A percentile compares a stretch with the other conserved stretches of the same genome.
These are phyloP conservation scores for Nakazawaea laoshanensis DNA, from an alignment of 805 yeast genomes.

Conservation along the genomic window DNA sequence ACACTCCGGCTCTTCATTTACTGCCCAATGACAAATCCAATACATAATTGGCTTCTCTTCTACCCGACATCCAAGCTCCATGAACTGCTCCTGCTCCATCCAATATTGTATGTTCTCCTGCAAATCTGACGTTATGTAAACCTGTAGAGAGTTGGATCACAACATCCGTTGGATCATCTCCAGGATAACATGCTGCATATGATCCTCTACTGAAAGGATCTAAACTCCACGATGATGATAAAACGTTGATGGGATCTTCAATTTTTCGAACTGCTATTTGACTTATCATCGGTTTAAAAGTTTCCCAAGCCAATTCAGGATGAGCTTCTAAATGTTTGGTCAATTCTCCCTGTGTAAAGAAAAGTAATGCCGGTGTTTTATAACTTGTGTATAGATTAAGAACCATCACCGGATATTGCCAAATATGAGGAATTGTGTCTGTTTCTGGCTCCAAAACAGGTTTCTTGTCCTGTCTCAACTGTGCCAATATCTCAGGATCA, in stretches of 20 bases:
- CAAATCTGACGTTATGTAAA: slow-evolving; percentile 58
- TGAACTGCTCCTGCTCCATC: slow-evolving; percentile 92
- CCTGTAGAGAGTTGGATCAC: slow-evolving; percentile 58
- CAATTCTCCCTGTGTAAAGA: slow-evolving; percentile 64
- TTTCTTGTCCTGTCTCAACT: slow-evolving; percentile 8
- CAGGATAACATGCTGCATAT: slow-evolving; percentile 62
- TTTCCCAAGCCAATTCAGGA: slow-evolving; percentile 47
- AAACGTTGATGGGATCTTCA: slow-evolving; percentile 26
- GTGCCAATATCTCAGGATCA: slow-evolving; percentile 14
- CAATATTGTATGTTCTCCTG: slow-evolving; percentile 82
- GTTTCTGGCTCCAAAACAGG: background rate
- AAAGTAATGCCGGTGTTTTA: slow-evolving; percentile 45
- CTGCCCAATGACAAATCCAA: slow-evolving; percentile 1
- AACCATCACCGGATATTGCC: slow-evolving; percentile 55
- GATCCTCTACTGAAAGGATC: slow-evolving; percentile 80
- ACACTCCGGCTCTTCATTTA: slow-evolving; percentile 4
- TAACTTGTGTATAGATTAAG: slow-evolving; percentile 48
- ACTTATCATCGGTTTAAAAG: slow-evolving; percentile 44
- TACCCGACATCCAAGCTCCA: slow-evolving; percentile 80
- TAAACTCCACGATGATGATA: slow-evolving; percentile 66
- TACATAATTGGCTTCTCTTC: slow-evolving; percentile 9
- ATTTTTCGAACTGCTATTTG: slow-evolving; percentile 17
- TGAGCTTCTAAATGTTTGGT: slow-evolving; percentile 50
- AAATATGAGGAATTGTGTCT: slow-evolving; percentile 27
- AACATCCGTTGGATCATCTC: slow-evolving; percentile 60